Percentiles rank a stretch among this genome's conserved stretches.
These are phyloP conservation scores for Aspergillus fructus DNA, from an alignment of 2,329 filamentous ascomycete genomes.

Conservation along the genomic window DNA sequence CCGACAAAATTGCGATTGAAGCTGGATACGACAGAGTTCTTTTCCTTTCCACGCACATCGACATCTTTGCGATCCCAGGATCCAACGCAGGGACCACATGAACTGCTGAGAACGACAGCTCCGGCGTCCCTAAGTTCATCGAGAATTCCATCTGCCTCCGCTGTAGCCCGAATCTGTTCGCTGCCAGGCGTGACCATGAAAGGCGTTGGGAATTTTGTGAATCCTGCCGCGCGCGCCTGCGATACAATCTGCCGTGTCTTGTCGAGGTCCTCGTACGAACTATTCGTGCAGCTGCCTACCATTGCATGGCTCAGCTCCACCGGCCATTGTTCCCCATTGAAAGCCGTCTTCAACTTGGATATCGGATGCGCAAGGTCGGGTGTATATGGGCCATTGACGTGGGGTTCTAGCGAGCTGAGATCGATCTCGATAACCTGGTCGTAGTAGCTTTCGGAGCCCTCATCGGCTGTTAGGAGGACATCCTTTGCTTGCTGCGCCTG, in stretches of 20 bases:
- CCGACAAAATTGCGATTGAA: conserved; percentile 99
- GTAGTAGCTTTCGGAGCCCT: conserved; percentile 74
- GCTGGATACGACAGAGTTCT: conserved; percentile 93
- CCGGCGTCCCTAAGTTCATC: conserved; percentile 92
- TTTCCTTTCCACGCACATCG: conserved; percentile 66
- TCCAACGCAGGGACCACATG: conserved; percentile 83
- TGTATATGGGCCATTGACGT: conserved; percentile 97
- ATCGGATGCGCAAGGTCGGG: conserved; percentile 94
- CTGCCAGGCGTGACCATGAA: conserved; percentile 94
- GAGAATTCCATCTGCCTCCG: conserved; percentile 81
- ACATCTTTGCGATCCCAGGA: conserved; percentile 92
- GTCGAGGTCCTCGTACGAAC: conserved; percentile 72
- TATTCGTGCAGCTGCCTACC: conserved; percentile 96
- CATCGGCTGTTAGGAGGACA: conserved; percentile 72
- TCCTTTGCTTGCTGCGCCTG: conserved; percentile 7
- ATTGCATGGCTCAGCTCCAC: conserved; percentile 90
- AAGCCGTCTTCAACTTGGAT: conserved; percentile 87
- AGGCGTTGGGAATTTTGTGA: conserved; percentile 80
- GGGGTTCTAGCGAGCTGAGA: conserved; percentile 84
- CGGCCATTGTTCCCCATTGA: conserved; percentile 88
- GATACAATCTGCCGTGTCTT: conserved; percentile 67
- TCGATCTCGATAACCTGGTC: conserved; percentile 93
- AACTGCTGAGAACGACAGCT: conserved; percentile 86
- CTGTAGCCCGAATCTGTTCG: conserved; percentile 90
- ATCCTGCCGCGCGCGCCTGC: conserved; percentile 76